phyloP scores from a whole-genome alignment of 805 yeast genomes.

The Metschnikowia bowlesiae region DNA sequence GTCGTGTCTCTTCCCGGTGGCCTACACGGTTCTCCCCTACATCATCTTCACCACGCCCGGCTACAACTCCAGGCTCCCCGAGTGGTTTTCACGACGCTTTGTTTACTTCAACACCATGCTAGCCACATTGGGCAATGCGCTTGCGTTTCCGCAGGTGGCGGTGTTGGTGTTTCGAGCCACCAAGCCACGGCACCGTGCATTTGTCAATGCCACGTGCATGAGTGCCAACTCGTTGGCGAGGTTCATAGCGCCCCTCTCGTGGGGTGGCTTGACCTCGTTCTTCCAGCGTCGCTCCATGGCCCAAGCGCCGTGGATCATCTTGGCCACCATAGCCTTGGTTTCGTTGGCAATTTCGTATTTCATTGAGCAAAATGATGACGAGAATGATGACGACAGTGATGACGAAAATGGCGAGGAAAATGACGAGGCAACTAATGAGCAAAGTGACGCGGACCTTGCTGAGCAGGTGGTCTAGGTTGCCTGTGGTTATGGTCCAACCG shows the following conservation, averaged over 20 bases:
- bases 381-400: too few relatives aligned
- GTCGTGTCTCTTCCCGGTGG: constrained; percentile 39
- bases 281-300: constrained; percentile 23
- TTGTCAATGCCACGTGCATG: constrained; percentile 55
- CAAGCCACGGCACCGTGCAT: constrained; percentile 50
- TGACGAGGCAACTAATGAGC: too few relatives aligned
- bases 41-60: constrained; percentile 39
- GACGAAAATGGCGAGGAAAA: too few relatives aligned
- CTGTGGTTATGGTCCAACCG: too few relatives aligned
- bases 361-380: constrained; percentile 3
- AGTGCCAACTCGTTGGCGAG: constrained; percentile 52
- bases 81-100: constrained; percentile 15
- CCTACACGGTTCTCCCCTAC: constrained; percentile 46
- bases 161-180: constrained; percentile 53
- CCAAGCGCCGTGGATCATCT: constrained; percentile 29
- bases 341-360: constrained; percentile 10
- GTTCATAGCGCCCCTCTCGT: constrained; percentile 51
- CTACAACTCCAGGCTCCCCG: constrained; percentile 26
- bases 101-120: constrained; percentile 26
- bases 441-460: too few relatives aligned
- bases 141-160: constrained; percentile 50
- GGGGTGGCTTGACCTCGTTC: constrained; percentile 45
- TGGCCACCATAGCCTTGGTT: constrained; percentile 21
- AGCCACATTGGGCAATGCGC: constrained; percentile 37
- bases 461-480: too few relatives aligned